Evolutionary conservation across 129 eudicot genomes (phyloP).

Genomic region (Ambrosia artemisiifolia): DNA sequence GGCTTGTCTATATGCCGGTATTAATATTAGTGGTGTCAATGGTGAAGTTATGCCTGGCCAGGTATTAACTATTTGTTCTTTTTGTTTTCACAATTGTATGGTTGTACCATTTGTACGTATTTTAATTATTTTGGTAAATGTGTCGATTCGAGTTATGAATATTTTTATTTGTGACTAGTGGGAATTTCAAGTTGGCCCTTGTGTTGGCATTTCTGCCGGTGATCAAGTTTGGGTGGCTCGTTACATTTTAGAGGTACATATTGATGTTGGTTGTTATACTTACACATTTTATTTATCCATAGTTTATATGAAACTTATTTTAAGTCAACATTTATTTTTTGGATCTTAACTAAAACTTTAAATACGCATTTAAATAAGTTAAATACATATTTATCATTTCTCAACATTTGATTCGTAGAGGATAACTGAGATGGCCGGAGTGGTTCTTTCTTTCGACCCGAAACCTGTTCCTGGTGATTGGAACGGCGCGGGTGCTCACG

Average conservation of each 20-base stretch:
- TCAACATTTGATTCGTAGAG: conserved; percentile 36
- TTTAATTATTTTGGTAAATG: background rate
- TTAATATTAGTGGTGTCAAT: conserved; percentile 76
- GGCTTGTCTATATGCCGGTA: conserved; percentile 84
- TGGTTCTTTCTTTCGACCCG: conserved; percentile 68
- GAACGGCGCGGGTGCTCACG: conserved; percentile 95
- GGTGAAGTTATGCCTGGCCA: conserved; percentile 98
- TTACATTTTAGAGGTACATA: conserved; percentile 81
- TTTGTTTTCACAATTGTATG: background rate
- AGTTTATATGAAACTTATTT: too few relatives aligned
- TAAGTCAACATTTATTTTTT: too few relatives aligned
- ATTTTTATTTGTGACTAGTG: conserved; percentile 37
- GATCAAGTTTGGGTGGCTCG: conserved; percentile 89
- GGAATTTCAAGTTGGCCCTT: conserved; percentile 94
- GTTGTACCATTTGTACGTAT: too few relatives aligned
- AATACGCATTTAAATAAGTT: too few relatives aligned
- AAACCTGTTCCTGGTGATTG: conserved; percentile 86
- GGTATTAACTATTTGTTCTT: conserved; percentile 27
- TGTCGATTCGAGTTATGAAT: background rate
- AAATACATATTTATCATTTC: background rate
- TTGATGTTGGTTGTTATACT: too few relatives aligned
- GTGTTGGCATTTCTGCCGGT: conserved; percentile 75
- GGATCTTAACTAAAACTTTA: too few relatives aligned
- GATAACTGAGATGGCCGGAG: conserved; percentile 80
- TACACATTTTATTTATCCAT: too few relatives aligned